Conservation (phyloP, 768 basidiomycete genomes). For the Lepiota brunneoincarnata region DNA sequence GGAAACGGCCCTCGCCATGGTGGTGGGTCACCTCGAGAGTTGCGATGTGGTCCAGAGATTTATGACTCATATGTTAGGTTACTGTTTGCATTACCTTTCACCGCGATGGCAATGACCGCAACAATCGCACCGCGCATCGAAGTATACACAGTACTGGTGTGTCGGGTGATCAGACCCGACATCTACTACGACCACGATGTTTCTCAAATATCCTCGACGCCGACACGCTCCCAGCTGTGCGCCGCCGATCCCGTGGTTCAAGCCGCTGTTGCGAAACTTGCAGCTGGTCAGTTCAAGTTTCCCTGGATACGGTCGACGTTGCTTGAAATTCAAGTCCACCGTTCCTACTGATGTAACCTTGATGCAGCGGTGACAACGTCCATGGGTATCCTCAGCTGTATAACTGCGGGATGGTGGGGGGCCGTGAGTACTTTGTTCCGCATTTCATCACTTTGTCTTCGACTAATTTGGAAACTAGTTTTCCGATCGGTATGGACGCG, state of each 20-base stretch:
- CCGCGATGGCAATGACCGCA: slow-evolving; percentile 51
- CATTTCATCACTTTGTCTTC: not conserved
- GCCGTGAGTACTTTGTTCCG: slow-evolving; percentile 45
- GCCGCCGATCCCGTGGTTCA: slow-evolving; percentile 69
- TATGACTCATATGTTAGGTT: slow-evolving; percentile 43
- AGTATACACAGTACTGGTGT: slow-evolving; percentile 69
- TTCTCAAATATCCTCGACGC: not conserved
- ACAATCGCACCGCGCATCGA: slow-evolving; percentile 71
- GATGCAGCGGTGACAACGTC: slow-evolving; percentile 55
- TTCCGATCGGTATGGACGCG: slow-evolving; percentile 78
- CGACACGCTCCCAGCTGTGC: slow-evolving; percentile 32
- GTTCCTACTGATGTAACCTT: not conserved
- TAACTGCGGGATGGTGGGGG: slow-evolving; percentile 88
- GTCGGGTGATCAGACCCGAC: slow-evolving; percentile 60
- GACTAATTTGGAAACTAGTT: slow-evolving; percentile 37
- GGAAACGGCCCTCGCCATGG: slow-evolving; percentile 68
- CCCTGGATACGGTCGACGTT: not conserved
- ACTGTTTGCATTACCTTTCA: slow-evolving; percentile 48
- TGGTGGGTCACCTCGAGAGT: slow-evolving; percentile 46
- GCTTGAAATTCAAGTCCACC: slow-evolving; percentile 4
- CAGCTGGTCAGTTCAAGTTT: slow-evolving; percentile 44
- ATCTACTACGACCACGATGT: slow-evolving; percentile 28
- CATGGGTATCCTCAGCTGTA: slow-evolving; percentile 70
- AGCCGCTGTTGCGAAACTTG: slow-evolving; percentile 66
- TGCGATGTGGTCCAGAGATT: not conserved